These are phyloP conservation scores for Trypanosoma caninum DNA, from an alignment of 208 protist species.

Conservation along the genomic window DNA sequence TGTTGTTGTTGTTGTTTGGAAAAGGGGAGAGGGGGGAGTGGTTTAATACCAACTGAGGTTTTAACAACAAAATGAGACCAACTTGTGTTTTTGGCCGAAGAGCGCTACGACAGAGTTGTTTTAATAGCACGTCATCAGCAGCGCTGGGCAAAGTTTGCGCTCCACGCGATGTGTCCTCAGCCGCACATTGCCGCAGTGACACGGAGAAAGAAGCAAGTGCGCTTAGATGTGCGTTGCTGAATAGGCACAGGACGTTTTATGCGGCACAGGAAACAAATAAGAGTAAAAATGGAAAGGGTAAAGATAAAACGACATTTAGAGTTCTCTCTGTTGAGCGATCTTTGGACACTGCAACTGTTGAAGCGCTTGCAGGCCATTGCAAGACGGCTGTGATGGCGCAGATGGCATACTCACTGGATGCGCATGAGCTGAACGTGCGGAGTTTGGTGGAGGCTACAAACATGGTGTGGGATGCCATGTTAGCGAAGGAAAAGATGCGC, in stretches of 20 bases:
- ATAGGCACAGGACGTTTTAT: slow-evolving; percentile 7
- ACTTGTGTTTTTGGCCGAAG: too few relatives aligned
- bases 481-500: background rate
- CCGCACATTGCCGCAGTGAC: background rate
- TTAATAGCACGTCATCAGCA: background rate
- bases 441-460: slow-evolving; percentile 11
- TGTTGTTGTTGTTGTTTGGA: slow-evolving; percentile 1
- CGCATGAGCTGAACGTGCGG: background rate
- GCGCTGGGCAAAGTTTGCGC: background rate
- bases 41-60: background rate
- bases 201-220: background rate
- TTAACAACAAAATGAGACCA: background rate
- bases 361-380: slow-evolving; percentile 6
- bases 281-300: background rate
- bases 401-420: background rate
- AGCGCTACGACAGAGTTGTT: background rate
- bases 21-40: background rate
- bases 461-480: slow-evolving; percentile 10
- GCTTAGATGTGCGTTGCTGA: slow-evolving; percentile 2
- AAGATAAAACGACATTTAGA: background rate
- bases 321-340: background rate
- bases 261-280: background rate
- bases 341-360: background rate
- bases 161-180: background rate
- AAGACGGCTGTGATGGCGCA: slow-evolving; percentile 12